phyloP scores from a whole-genome alignment of 2,329 filamentous ascomycete genomes.

The Cadophora sp. region DNA sequence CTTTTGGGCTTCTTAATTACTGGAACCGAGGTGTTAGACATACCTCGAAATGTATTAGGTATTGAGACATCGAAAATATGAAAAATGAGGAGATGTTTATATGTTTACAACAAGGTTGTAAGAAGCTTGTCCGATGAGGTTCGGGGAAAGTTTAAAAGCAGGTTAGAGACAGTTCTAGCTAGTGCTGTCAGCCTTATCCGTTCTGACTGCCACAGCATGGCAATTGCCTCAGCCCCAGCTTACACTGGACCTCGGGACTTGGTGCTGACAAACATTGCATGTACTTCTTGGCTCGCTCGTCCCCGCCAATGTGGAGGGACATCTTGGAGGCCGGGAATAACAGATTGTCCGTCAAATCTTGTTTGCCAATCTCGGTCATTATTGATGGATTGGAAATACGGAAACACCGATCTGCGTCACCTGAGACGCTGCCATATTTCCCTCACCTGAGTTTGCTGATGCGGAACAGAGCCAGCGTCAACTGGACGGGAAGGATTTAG shows the following conservation, averaged over 20 bases:
- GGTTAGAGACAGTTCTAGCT: neutral
- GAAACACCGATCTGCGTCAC: neutral
- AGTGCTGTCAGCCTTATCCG: neutral
- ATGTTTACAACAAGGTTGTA: neutral
- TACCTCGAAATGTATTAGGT: neutral
- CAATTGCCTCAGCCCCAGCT: neutral
- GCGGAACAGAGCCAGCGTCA: neutral
- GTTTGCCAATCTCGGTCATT: neutral
- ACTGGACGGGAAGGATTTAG: neutral
- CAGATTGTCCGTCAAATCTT: neutral
- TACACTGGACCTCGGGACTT: neutral
- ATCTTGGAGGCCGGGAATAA: neutral
- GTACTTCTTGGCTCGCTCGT: neutral
- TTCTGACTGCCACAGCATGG: neutral
- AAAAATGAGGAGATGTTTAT: neutral
- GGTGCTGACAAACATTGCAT: conserved; percentile 1
- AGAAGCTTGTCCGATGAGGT: neutral
- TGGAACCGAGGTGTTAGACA: neutral
- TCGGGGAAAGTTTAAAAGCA: neutral
- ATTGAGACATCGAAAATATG: neutral
- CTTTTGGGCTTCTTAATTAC: conserved; percentile 12
- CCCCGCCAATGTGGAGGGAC: neutral
- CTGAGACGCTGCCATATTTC: neutral
- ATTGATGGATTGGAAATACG: conserved; percentile 8
- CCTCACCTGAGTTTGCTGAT: neutral